Evolutionary conservation across 345 rosid genomes (phyloP).

Genomic region (Eucalyptus paniculata): DNA sequence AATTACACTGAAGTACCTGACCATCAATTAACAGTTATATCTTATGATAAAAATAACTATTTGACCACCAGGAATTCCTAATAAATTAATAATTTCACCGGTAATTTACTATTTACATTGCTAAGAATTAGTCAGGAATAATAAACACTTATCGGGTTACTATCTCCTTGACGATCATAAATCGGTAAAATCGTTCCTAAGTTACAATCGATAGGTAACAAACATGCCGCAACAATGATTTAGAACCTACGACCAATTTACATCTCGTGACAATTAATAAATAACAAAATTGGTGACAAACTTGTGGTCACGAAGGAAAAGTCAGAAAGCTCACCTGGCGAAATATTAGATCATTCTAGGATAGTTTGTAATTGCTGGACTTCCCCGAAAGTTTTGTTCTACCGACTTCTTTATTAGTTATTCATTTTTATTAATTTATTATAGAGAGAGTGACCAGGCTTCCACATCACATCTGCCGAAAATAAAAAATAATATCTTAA

Average conservation of each 20-base stretch:
- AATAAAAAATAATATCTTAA: neutral
- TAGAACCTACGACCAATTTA: neutral
- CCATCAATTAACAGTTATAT: neutral
- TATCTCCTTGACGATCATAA: neutral
- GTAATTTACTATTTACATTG: neutral
- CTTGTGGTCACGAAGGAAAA: no score
- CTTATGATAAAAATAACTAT: neutral
- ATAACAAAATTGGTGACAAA: no score
- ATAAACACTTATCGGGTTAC: neutral
- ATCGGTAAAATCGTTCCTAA: neutral
- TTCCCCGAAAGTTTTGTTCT: no score
- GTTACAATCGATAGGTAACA: neutral
- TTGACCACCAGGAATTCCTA: neutral
- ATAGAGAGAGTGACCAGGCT: neutral
- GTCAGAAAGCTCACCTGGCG: no score
- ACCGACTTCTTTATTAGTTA: neutral
- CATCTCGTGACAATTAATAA: no score
- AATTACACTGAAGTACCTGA: neutral
- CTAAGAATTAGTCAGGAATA: neutral
- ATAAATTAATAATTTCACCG: neutral
- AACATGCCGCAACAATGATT: neutral
- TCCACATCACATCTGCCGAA: neutral
- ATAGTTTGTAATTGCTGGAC: no score
- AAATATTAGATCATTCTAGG: no score
- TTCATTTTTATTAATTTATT: neutral